phyloP scores from a whole-genome alignment of 192 early-diverging fungal genomes.

The Entomortierella parvispora region DNA sequence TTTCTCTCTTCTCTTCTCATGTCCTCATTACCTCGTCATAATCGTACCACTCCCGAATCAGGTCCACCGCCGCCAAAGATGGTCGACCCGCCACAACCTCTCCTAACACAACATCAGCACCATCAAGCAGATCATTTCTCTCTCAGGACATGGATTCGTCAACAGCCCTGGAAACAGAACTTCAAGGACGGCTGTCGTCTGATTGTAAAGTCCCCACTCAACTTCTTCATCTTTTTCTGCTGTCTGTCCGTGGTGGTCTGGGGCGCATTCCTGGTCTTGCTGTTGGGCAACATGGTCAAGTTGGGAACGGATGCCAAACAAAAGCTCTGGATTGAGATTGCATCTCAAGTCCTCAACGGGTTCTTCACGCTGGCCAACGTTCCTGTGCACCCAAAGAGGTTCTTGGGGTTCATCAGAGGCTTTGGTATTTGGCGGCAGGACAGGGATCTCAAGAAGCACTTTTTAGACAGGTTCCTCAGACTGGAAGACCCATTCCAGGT shows the following conservation, averaged over 20 bases:
- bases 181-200: constrained; percentile 40
- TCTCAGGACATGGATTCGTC: constrained; percentile 26
- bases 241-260: constrained; percentile 48
- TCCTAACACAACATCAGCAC: too few species aligned
- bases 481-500: too few species aligned
- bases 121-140: constrained; percentile 17
- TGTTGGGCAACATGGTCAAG: constrained; percentile 43
- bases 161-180: constrained; percentile 43
- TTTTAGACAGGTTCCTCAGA: constrained; percentile 14
- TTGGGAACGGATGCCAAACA: constrained; percentile 28
- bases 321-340: constrained; percentile 54
- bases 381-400: constrained; percentile 44
- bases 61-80: too few species aligned
- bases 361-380: constrained; percentile 51
- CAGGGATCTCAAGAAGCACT: constrained; percentile 10
- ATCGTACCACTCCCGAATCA: too few species aligned
- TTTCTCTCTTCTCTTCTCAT: too few species aligned
- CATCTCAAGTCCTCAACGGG: constrained; percentile 52
- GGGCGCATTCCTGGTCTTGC: constrained; percentile 49
- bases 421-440: constrained; percentile 22
- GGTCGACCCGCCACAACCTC: too few species aligned
- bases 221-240: constrained; percentile 49
- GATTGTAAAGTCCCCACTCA: constrained; percentile 45
- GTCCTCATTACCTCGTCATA: too few species aligned
- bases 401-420: constrained; percentile 38